These are phyloP conservation scores for Penicillium nordicum DNA, from an alignment of 2,329 filamentous ascomycete species.

Conservation along the genomic window DNA sequence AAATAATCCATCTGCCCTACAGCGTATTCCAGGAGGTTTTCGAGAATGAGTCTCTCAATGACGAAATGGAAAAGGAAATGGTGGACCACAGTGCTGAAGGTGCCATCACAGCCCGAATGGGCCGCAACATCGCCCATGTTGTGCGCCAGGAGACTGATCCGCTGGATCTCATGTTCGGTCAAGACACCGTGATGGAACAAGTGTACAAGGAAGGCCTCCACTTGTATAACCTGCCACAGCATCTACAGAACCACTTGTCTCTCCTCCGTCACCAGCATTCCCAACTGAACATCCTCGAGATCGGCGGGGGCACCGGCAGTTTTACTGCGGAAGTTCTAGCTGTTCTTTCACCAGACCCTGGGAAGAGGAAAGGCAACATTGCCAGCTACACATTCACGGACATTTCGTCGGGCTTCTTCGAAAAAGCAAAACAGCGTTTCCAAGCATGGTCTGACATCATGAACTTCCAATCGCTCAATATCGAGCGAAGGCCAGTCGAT, in stretches of 20 bases:
- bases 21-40: slow-evolving; percentile 20
- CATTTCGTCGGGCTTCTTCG: slow-evolving; percentile 31
- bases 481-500: slow-evolving; percentile 23
- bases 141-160: slow-evolving; percentile 30
- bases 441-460: slow-evolving; percentile 23
- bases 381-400: slow-evolving; percentile 31
- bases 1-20: slow-evolving; percentile 25
- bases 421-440: slow-evolving; percentile 27
- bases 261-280: slow-evolving; percentile 22
- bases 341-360: slow-evolving; percentile 14
- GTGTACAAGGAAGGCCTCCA: slow-evolving; percentile 29
- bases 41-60: slow-evolving; percentile 20
- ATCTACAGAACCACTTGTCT: slow-evolving; percentile 18
- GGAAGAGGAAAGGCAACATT: slow-evolving; percentile 8
- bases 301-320: slow-evolving; percentile 33
- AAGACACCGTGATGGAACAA: slow-evolving; percentile 30
- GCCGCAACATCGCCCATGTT: slow-evolving; percentile 28
- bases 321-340: slow-evolving; percentile 22
- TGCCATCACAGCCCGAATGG: slow-evolving; percentile 30
- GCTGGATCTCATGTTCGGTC: slow-evolving; percentile 34
- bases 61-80: slow-evolving; percentile 22
- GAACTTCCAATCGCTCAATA: slow-evolving; percentile 29
- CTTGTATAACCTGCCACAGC: slow-evolving; percentile 21
- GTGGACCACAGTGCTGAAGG: slow-evolving; percentile 28
- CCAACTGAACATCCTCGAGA: slow-evolving; percentile 19